Base-by-base conservation (phyloP, 768 basidiomycete species). In the Amanita pseudoporphyria region DNA sequence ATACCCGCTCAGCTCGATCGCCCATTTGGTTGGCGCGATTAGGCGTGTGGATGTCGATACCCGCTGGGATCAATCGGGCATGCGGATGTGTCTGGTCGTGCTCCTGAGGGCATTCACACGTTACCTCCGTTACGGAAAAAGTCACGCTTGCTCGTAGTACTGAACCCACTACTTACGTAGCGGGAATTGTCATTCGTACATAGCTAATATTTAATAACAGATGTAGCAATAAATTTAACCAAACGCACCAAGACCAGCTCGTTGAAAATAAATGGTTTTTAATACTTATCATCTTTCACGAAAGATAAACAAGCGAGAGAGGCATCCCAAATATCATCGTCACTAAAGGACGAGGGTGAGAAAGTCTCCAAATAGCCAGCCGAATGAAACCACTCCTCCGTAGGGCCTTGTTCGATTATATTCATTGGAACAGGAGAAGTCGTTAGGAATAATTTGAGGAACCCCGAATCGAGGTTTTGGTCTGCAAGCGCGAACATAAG, bases 371-470 rank as follows among this genome's bases (percentile, higher is more conserved):
- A 28, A 39, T 39, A 47, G 3, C 51, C 40, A 19, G 43, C 51
- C 22, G 43, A 53, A 48, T 51, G 40, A 13, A 53, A 39, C 56
- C 56, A 52, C 7, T 54, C 52, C 22, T 53, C 45, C 4, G 55
- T 53, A 7, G 60, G 59, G 31, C 59, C 60, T 55, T 79, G 76
- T 57, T 79, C 77, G 45, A 79, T 65, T 28, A 73, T 62, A 26
- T 65, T 65, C 64, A 81, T 66, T 6, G 72, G 65, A 7, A 73
- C 71, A 42, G 72, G 77, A 3, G 60, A 64, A 2, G 77, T 74
- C 9, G 76, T 77, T 3, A 81, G 67, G 57, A 81, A 80, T 5
- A 81, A 57, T 53, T 82, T 82, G 52, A 82, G 59, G 58, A 78
- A 80, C 9, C 74, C 76, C 0, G 69, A 71, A 28, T 74, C 70